Evolutionary conservation across 2,329 filamentous ascomycete species (phyloP).

Genomic region (Tolypocladium ophioglossoides): DNA sequence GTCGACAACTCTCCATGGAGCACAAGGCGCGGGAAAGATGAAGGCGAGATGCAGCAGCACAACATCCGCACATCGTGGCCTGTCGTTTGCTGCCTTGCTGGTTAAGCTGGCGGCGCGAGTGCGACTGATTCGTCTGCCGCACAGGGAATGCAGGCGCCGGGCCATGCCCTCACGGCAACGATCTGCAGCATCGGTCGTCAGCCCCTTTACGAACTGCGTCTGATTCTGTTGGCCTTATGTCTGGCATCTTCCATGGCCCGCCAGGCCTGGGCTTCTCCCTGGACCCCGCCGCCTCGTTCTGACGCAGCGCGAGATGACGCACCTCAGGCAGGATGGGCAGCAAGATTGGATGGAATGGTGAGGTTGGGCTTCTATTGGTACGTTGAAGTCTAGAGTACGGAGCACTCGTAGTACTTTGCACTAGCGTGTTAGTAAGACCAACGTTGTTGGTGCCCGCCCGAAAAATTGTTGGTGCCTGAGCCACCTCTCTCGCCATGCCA

Average conservation of each 20-base stretch:
- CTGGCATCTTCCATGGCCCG: not conserved
- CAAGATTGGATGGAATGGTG: not conserved
- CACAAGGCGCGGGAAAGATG: not conserved
- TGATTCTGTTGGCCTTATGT: not conserved
- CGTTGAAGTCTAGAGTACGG: no score
- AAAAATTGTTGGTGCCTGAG: not conserved
- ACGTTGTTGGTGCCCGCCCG: not conserved
- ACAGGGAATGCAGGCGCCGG: constrained; percentile 11
- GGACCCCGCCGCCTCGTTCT: not conserved
- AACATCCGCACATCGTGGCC: not conserved
- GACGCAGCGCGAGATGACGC: not conserved
- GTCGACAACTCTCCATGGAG: not conserved
- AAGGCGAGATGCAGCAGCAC: not conserved
- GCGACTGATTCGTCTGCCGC: constrained; percentile 22
- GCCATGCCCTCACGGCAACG: not conserved
- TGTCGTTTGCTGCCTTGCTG: not conserved
- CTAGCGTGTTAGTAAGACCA: not conserved
- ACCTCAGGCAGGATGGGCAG: not conserved
- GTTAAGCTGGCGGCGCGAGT: constrained; percentile 13
- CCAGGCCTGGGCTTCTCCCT: no score
- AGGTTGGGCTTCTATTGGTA: not conserved
- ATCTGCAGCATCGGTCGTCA: not conserved
- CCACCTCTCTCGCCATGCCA: not conserved
- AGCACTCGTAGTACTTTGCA: no score
- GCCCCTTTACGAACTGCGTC: not conserved